Conservation (phyloP, 108 stramenopile species). For the Cylindrotheca closterium region DNA sequence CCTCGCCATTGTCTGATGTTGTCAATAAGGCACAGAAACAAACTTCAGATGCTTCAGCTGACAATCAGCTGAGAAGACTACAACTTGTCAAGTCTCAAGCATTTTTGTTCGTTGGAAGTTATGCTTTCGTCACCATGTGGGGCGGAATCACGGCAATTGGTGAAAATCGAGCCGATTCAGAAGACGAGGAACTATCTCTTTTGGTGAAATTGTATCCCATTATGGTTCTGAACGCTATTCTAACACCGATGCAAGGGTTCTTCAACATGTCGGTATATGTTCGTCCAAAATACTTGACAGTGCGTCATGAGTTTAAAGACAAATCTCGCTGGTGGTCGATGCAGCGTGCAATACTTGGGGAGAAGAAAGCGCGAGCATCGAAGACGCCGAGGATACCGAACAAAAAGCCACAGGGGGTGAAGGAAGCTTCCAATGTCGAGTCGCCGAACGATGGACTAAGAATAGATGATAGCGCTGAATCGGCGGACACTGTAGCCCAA, state of each 20-base stretch:
- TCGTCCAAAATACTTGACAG: conserved; percentile 27
- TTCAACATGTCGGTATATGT: conserved; percentile 23
- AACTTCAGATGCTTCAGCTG: no score
- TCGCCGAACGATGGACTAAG: background rate
- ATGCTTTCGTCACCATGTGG: background rate
- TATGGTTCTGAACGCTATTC: conserved; percentile 30
- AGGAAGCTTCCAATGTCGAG: background rate
- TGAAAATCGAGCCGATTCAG: background rate
- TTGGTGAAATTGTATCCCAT: conserved; percentile 11
- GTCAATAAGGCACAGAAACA: no score
- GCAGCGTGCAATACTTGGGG: background rate
- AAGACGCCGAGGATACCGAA: background rate
- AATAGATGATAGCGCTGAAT: no score
- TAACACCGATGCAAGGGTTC: conserved; percentile 31
- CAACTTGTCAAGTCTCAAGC: conserved; percentile 5
- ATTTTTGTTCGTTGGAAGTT: conserved; percentile 5
- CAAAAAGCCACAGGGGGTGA: background rate
- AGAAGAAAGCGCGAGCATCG: background rate
- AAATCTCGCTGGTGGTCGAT: background rate
- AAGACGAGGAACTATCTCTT: background rate
- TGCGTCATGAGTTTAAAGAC: background rate
- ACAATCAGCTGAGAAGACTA: background rate
- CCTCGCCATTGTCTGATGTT: background rate
- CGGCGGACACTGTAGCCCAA: no score
- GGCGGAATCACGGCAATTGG: background rate